phyloP scores from a whole-genome alignment of 2,329 filamentous ascomycete species.

The Raffaelea ambrosiae region DNA sequence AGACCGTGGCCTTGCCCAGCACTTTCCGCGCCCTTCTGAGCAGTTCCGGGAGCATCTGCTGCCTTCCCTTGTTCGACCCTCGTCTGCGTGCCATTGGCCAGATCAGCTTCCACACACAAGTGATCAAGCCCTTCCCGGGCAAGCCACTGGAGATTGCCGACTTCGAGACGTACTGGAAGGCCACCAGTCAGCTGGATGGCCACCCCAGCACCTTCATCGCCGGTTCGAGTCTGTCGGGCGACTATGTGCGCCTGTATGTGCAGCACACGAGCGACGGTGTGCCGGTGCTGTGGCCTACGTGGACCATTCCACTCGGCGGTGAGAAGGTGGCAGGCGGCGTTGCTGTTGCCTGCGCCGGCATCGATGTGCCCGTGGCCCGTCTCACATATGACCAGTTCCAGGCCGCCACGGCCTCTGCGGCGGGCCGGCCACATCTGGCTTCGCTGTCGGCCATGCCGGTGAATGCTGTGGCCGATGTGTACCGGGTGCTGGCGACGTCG shows the following conservation, averaged over 20 bases:
- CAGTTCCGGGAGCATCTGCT: conserved; percentile 69
- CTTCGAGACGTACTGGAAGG: conserved; percentile 99
- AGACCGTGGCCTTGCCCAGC: conserved; percentile 82
- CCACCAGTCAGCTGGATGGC: conserved; percentile 84
- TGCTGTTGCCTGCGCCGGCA: conserved; percentile 13
- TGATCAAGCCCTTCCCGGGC: conserved; percentile 92
- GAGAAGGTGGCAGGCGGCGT: neutral
- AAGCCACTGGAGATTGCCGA: conserved; percentile 93
- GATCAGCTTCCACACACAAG: conserved; percentile 88
- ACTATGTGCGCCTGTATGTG: conserved; percentile 86
- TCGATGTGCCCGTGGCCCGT: conserved; percentile 75
- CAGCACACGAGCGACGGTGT: conserved; percentile 84
- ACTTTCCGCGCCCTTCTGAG: conserved; percentile 70
- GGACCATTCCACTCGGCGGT: conserved; percentile 54
- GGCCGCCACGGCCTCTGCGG: conserved; percentile 35
- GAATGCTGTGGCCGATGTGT: conserved; percentile 54
- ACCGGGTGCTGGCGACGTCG: conserved; percentile 63
- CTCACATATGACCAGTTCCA: conserved; percentile 67
- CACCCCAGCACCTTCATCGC: conserved; percentile 83
- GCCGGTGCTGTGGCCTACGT: conserved; percentile 79
- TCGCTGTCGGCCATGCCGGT: conserved; percentile 36
- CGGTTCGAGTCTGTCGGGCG: conserved; percentile 89
- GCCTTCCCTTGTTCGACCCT: conserved; percentile 86
- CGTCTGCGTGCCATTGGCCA: conserved; percentile 86
- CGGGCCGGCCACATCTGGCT: conserved; percentile 33